These are phyloP conservation scores for Ceratocystis cacaofunesta DNA, from an alignment of 2,329 filamentous ascomycete species.

Conservation along the genomic window DNA sequence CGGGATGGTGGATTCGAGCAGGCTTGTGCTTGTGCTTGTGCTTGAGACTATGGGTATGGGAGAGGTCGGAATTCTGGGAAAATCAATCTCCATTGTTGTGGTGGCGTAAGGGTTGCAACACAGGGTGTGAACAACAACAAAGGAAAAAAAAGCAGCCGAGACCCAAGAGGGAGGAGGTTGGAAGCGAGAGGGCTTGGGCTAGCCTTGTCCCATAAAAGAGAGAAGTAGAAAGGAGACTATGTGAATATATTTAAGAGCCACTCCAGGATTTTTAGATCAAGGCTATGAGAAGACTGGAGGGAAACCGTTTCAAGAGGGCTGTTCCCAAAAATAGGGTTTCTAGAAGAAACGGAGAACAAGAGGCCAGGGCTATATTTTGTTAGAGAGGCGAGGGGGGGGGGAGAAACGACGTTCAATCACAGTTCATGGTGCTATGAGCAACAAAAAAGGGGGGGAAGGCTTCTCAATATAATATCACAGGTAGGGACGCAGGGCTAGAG, in stretches of 20 bases:
- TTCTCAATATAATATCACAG: not conserved
- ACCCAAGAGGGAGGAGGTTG: not conserved
- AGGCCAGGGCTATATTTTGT: not conserved
- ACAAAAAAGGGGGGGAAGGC: not conserved
- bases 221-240: no score
- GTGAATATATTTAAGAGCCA: no score
- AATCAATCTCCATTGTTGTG: conserved; percentile 8
- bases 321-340: not conserved
- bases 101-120: not conserved
- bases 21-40: not conserved
- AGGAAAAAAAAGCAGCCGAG: not conserved
- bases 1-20: not conserved
- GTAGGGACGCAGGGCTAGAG: no score
- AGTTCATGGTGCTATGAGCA: not conserved
- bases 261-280: not conserved
- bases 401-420: not conserved
- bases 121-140: not conserved
- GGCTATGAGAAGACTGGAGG: not conserved
- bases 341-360: not conserved
- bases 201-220: not conserved
- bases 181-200: not conserved
- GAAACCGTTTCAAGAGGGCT: not conserved
- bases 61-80: conserved; percentile 11
- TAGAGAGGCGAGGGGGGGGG: not conserved
- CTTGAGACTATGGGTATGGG: not conserved